Evolutionary conservation across 2,329 filamentous ascomycete species (phyloP).

Genomic region (Alternaria arborescens): DNA sequence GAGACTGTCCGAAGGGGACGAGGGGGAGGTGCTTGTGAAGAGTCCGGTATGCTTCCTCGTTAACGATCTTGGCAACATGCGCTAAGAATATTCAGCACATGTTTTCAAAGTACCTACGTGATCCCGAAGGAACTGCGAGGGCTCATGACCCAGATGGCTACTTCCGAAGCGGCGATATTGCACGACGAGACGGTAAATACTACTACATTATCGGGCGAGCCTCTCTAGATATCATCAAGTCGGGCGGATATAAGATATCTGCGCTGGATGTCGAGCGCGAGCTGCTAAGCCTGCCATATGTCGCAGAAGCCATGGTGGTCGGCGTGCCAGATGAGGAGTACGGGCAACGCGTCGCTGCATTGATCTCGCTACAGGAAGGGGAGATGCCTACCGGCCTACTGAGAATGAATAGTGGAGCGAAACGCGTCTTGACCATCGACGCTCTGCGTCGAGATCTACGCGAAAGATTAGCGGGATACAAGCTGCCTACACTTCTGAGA

Average conservation of each 20-base stretch:
- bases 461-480: constrained; percentile 57
- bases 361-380: constrained; percentile 55
- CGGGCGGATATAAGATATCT: constrained; percentile 64
- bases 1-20: constrained; percentile 55
- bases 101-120: constrained; percentile 53
- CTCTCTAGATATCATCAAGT: constrained; percentile 64
- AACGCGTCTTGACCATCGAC: constrained; percentile 48
- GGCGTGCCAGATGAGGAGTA: constrained; percentile 64
- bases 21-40: constrained; percentile 58
- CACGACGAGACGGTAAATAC: constrained; percentile 52
- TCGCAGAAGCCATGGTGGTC: constrained; percentile 63
- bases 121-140: constrained; percentile 56
- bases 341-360: constrained; percentile 64
- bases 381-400: constrained; percentile 34
- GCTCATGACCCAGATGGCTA: constrained; percentile 59
- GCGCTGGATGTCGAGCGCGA: constrained; percentile 65
- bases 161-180: constrained; percentile 60
- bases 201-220: constrained; percentile 64
- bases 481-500: constrained; percentile 59
- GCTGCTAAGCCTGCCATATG: constrained; percentile 58
- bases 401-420: constrained; percentile 24
- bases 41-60: constrained; percentile 36
- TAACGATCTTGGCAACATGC: not conserved
- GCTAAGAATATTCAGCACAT: constrained; percentile 40
- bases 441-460: constrained; percentile 56